Evolutionary conservation across 2,329 filamentous ascomycete genomes (phyloP).

Genomic region (Stachybotrys elegans): DNA sequence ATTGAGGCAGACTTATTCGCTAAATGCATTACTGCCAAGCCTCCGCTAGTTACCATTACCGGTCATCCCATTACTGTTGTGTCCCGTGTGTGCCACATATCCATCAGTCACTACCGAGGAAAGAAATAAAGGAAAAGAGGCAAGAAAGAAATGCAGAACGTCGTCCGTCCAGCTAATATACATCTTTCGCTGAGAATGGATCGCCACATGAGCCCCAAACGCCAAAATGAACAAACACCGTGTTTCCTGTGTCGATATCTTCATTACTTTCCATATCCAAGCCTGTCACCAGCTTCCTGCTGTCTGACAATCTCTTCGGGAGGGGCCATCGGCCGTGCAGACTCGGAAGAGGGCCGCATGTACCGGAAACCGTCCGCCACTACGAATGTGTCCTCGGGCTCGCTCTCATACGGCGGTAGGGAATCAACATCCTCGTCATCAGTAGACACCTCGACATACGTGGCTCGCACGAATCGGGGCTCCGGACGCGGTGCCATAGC

Average conservation of each 20-base stretch:
- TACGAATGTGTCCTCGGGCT: slow-evolving; percentile 24
- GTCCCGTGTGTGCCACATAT: not conserved
- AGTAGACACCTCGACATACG: not conserved
- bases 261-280: slow-evolving; percentile 10
- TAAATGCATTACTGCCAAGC: not conserved
- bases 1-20: not conserved
- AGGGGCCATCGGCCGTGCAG: slow-evolving; percentile 14
- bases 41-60: not conserved
- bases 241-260: too few relatives aligned
- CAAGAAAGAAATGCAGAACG: too few relatives aligned
- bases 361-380: slow-evolving; percentile 40
- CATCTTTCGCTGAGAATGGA: too few relatives aligned
- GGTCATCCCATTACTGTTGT: too few relatives aligned
- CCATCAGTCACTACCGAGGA: not conserved
- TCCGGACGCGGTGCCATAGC: not conserved
- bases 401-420: slow-evolving; percentile 37
- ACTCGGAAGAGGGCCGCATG: slow-evolving; percentile 24
- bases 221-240: too few relatives aligned
- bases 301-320: slow-evolving; percentile 10
- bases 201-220: too few relatives aligned
- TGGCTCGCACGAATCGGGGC: slow-evolving; percentile 7
- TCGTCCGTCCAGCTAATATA: too few relatives aligned
- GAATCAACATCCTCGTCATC: slow-evolving; percentile 28
- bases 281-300: slow-evolving; percentile 6
- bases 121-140: not conserved